A percentile compares a stretch with the other conserved stretches of the same genome.
These are phyloP conservation scores for Myriosclerotinia scirpicola DNA, from an alignment of 2,329 filamentous ascomycete species.

Conservation along the genomic window DNA sequence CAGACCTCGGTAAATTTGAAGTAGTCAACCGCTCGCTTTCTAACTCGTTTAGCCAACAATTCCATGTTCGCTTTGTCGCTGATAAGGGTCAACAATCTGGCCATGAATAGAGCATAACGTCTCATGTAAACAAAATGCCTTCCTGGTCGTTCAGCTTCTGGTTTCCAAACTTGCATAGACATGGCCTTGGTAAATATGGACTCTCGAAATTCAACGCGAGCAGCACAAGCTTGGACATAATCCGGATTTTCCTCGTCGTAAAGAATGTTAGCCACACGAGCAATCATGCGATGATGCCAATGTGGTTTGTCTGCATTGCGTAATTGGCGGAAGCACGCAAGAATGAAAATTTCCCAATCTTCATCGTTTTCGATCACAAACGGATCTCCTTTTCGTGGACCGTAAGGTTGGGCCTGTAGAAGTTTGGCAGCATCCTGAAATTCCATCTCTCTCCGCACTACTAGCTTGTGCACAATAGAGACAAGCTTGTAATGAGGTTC, in stretches of 20 bases:
- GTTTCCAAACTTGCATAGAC: slow-evolving; percentile 71
- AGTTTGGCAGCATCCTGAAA: slow-evolving; percentile 41
- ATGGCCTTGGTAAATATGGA: slow-evolving; percentile 76
- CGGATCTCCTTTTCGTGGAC: slow-evolving; percentile 36
- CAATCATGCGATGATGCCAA: slow-evolving; percentile 74
- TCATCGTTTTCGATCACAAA: slow-evolving; percentile 41
- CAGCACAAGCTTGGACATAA: slow-evolving; percentile 50
- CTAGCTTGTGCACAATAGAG: slow-evolving; percentile 65
- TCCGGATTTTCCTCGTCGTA: slow-evolving; percentile 55
- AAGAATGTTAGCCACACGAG: slow-evolving; percentile 59
- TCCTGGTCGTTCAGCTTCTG: slow-evolving; percentile 67
- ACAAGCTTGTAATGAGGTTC: slow-evolving; percentile 74
- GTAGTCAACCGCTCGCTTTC: slow-evolving; percentile 60
- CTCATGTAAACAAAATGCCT: slow-evolving; percentile 72
- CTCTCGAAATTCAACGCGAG: slow-evolving; percentile 64
- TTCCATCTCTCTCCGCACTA: slow-evolving; percentile 41
- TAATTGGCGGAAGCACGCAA: slow-evolving; percentile 44
- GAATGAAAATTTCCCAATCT: slow-evolving; percentile 61
- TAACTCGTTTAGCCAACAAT: slow-evolving; percentile 60
- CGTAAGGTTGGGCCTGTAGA: slow-evolving; percentile 40
- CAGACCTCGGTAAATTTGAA: slow-evolving; percentile 35
- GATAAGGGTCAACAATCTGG: slow-evolving; percentile 58
- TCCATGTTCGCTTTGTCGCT: slow-evolving; percentile 64
- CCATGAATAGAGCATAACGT: slow-evolving; percentile 68
- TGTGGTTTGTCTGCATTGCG: slow-evolving; percentile 63